Conservation (phyloP, 2,329 filamentous ascomycete genomes). For the Xylariaceae sp. region DNA sequence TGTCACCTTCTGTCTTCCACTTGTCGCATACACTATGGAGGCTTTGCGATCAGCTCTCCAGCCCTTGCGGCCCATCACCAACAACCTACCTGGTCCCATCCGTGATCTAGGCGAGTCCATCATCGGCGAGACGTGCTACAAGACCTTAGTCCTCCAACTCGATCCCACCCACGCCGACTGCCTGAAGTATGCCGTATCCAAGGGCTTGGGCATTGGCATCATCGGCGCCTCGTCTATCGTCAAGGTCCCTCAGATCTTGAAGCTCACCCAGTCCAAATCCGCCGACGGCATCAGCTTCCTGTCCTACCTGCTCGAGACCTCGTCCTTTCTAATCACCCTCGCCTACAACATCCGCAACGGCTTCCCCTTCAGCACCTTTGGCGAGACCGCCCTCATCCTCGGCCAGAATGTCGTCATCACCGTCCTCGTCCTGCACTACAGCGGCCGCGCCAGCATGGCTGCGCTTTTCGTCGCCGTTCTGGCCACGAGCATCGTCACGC, state of each 20-base stretch:
- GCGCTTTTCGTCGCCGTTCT: constrained; percentile 76
- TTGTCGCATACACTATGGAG: constrained; percentile 60
- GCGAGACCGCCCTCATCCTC: constrained; percentile 88
- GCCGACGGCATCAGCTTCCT: constrained; percentile 83
- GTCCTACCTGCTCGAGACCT: constrained; percentile 88
- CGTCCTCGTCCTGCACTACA: constrained; percentile 80
- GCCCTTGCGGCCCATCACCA: constrained; percentile 63
- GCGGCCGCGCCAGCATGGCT: constrained; percentile 62
- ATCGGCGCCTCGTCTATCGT: constrained; percentile 86
- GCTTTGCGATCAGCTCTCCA: constrained; percentile 56
- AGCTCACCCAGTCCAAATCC: constrained; percentile 77
- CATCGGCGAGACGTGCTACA: constrained; percentile 81
- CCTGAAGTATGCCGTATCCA: constrained; percentile 85
- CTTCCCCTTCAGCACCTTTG: constrained; percentile 95
- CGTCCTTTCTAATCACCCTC: constrained; percentile 80
- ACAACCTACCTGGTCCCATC: constrained; percentile 69
- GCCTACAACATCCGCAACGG: constrained; percentile 88
- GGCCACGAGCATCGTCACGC: constrained; percentile 61
- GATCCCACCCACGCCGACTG: constrained; percentile 73
- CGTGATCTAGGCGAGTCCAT: constrained; percentile 72
- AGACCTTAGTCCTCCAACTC: constrained; percentile 78
- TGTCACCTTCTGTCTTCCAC: too few species aligned
- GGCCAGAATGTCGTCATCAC: constrained; percentile 90
- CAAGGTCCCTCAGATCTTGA: constrained; percentile 95
- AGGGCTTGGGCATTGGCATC: constrained; percentile 89